phyloP scores from a whole-genome alignment of 805 yeast species.

The Candida lessepsii region DNA sequence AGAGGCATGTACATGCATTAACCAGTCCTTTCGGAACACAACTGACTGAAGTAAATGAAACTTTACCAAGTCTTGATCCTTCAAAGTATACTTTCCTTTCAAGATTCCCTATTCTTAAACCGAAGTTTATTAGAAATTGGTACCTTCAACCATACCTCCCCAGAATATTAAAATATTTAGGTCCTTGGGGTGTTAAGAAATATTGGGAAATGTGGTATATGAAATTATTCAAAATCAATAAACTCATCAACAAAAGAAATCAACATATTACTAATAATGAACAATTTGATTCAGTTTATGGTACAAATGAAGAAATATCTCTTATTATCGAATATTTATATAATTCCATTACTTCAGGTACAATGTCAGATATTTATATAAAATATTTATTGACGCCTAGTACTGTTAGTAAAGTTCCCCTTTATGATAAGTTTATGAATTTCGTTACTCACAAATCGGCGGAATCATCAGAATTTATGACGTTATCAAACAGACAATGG shows the following conservation, averaged over 20 bases:
- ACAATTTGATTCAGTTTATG: conserved; percentile 21
- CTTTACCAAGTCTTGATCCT: conserved; percentile 43
- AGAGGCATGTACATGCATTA: conserved; percentile 62
- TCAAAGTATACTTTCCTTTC: conserved; percentile 45
- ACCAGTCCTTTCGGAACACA: conserved; percentile 33
- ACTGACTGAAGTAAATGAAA: background rate
- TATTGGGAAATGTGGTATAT: conserved; percentile 42
- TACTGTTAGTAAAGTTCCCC: conserved; percentile 64
- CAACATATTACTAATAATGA: conserved; percentile 24
- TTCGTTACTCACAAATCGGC: conserved; percentile 18
- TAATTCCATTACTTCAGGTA: conserved; percentile 39
- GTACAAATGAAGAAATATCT: conserved; percentile 35
- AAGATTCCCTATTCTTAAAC: conserved; percentile 42
- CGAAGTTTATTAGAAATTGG: conserved; percentile 28
- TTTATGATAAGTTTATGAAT: conserved; percentile 52
- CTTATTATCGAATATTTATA: conserved; percentile 41
- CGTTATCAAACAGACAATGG: conserved; percentile 15
- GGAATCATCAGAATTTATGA: background rate
- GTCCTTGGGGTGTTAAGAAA: conserved; percentile 39
- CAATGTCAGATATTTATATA: conserved; percentile 40
- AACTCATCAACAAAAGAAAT: conserved; percentile 30
- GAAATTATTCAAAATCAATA: conserved; percentile 40
- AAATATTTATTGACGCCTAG: conserved; percentile 54
- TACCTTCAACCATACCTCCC: conserved; percentile 49
- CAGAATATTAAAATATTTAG: conserved; percentile 43